phyloP scores from a whole-genome alignment of 1,284 basidiomycete genomes.

The Sutorius eximius region DNA sequence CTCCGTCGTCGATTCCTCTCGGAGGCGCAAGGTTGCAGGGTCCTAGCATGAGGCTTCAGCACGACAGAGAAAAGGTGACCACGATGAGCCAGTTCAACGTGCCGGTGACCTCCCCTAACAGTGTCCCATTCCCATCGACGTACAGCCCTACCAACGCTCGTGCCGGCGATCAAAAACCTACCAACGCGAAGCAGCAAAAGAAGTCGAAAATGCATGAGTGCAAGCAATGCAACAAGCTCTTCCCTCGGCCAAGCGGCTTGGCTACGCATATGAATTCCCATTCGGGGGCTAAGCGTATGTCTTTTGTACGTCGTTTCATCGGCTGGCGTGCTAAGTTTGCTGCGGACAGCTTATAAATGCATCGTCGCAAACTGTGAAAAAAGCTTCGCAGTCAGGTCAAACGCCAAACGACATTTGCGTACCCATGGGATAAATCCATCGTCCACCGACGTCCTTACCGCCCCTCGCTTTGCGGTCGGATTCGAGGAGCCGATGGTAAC shows the following conservation, averaged over 20 bases:
- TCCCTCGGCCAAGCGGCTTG: conserved; percentile 63
- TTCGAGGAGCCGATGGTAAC: conserved; percentile 47
- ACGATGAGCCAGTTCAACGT: conserved; percentile 17
- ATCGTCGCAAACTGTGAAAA: conserved; percentile 47
- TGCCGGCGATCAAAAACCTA: conserved; percentile 9
- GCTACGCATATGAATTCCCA: conserved; percentile 69
- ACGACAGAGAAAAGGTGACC: conserved; percentile 8
- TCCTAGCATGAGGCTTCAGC: conserved; percentile 30
- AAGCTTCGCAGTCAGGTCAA: conserved; percentile 60
- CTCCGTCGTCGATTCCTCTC: conserved; percentile 4
- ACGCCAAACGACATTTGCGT: conserved; percentile 59
- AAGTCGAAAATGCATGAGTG: conserved; percentile 56
- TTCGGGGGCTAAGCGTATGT: conserved; percentile 60
- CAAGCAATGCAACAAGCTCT: conserved; percentile 53
- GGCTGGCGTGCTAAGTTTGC: conserved; percentile 8
- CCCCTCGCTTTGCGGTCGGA: conserved; percentile 41
- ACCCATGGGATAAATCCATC: conserved; percentile 48
- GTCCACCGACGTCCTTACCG: conserved; percentile 16
- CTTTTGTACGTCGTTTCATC: conserved; percentile 4
- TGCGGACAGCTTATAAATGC: conserved; percentile 50
- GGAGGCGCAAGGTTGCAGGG: conserved; percentile 22
- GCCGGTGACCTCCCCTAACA: conserved; percentile 7
- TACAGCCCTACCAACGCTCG: conserved; percentile 7
- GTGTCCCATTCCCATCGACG: conserved; percentile 5
- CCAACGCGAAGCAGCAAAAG: conserved; percentile 30